These are phyloP conservation scores for Sparassis latifolia DNA, from an alignment of 1,284 basidiomycete species.

Conservation along the genomic window DNA sequence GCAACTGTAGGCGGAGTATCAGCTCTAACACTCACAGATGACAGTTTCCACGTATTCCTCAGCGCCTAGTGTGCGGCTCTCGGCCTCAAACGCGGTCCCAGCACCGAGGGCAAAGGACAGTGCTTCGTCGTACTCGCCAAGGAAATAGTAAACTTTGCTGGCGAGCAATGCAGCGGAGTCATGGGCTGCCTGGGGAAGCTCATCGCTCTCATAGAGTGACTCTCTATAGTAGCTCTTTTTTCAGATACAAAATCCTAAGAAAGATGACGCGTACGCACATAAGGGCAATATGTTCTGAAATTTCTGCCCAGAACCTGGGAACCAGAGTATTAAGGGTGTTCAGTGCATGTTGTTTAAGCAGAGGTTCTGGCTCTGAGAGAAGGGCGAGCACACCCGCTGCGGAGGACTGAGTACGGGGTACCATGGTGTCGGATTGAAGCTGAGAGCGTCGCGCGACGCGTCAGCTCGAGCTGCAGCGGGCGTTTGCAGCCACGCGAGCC, in stretches of 20 bases:
- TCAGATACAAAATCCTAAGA: constrained; percentile 8
- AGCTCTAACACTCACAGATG: constrained; percentile 58
- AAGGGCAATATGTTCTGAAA: constrained; percentile 85
- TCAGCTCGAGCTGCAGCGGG: constrained; percentile 11
- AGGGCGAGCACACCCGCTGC: constrained; percentile 87
- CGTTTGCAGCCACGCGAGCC: neutral
- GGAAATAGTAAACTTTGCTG: constrained; percentile 94
- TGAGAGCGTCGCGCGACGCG: constrained; percentile 17
- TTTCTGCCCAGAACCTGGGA: constrained; percentile 95
- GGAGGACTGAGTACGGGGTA: constrained; percentile 64
- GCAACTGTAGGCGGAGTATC: constrained; percentile 3
- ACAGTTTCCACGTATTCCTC: constrained; percentile 93
- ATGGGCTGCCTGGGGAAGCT: constrained; percentile 65
- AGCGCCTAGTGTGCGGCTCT: constrained; percentile 52
- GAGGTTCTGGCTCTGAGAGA: constrained; percentile 79
- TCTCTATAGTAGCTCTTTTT: constrained; percentile 51
- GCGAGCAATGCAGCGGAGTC: constrained; percentile 83
- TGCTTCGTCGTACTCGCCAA: constrained; percentile 90
- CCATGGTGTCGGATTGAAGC: constrained; percentile 34
- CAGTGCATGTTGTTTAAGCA: constrained; percentile 88
- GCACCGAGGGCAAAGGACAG: constrained; percentile 89
- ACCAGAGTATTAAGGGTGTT: constrained; percentile 77
- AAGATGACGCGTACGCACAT: constrained; percentile 54
- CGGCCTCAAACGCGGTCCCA: constrained; percentile 78
- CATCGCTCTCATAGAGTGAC: constrained; percentile 78